A percentile compares a stretch with the other conserved stretches of the same genome.
phyloP scores from a whole-genome alignment of 2,329 filamentous ascomycete species.

The Teratosphaeria pseudoeucalypti region DNA sequence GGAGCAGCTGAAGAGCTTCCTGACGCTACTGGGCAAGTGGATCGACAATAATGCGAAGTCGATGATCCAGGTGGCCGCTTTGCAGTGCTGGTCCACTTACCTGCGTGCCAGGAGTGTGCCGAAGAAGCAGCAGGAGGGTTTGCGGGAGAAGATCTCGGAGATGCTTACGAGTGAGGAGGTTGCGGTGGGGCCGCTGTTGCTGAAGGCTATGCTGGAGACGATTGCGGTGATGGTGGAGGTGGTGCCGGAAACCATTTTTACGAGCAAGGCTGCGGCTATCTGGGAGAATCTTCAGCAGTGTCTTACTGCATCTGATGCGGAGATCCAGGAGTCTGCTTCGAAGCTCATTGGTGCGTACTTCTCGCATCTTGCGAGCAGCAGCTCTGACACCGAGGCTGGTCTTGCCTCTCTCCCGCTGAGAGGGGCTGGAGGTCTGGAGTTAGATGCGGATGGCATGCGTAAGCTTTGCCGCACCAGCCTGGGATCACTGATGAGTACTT shows the following conservation, averaged over 20 bases:
- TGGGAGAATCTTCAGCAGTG: constrained; percentile 62
- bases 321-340: constrained; percentile 67
- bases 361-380: constrained; percentile 61
- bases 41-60: constrained; percentile 62
- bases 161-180: constrained; percentile 42
- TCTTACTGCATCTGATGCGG: constrained; percentile 54
- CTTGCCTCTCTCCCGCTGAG: constrained; percentile 50
- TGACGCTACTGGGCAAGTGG: constrained; percentile 64
- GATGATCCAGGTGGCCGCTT: constrained; percentile 58
- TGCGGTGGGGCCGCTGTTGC: constrained; percentile 56
- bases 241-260: constrained; percentile 54
- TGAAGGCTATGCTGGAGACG: constrained; percentile 65
- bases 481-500: constrained; percentile 50
- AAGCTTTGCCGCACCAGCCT: constrained; percentile 48
- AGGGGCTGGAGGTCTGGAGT: constrained; percentile 59
- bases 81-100: constrained; percentile 75
- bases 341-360: constrained; percentile 69
- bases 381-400: constrained; percentile 38
- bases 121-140: constrained; percentile 55
- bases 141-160: constrained; percentile 42
- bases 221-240: constrained; percentile 57
- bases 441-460: constrained; percentile 56
- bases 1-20: constrained; percentile 59
- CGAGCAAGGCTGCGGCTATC: constrained; percentile 48
- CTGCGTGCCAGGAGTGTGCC: constrained; percentile 58